A percentile compares a stretch with the other conserved stretches of the same genome.
Conservation (phyloP, 371 early-diverging fungal species). For the Mucor saturninus region DNA sequence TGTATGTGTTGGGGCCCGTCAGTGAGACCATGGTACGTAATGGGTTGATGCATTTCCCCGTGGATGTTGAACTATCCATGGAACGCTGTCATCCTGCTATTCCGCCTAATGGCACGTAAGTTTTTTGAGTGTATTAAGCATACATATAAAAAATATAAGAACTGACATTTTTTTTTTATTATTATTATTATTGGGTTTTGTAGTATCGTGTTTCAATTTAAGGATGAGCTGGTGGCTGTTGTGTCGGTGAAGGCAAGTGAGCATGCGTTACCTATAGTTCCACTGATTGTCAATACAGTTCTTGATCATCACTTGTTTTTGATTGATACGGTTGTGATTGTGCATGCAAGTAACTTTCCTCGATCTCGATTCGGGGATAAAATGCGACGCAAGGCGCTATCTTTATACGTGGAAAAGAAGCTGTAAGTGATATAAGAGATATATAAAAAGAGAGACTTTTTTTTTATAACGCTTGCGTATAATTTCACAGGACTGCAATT, state of each 20-base stretch:
- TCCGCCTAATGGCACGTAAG: slow-evolving; percentile 55
- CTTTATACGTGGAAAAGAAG: slow-evolving; percentile 35
- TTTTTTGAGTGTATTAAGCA: too few species aligned
- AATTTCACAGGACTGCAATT: slow-evolving; percentile 29
- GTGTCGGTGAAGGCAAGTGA: slow-evolving; percentile 57
- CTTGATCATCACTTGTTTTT: slow-evolving; percentile 78
- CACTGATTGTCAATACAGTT: slow-evolving; percentile 69
- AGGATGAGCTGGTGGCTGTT: slow-evolving; percentile 56
- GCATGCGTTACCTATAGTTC: slow-evolving; percentile 53
- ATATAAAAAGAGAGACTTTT: not conserved
- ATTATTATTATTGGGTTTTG: not conserved
- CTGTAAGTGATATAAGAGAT: slow-evolving; percentile 26
- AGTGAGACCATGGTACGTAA: slow-evolving; percentile 73
- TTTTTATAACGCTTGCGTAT: not conserved
- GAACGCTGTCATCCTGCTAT: slow-evolving; percentile 64
- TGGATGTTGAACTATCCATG: slow-evolving; percentile 77
- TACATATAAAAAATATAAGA: too few species aligned
- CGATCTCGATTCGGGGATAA: slow-evolving; percentile 66
- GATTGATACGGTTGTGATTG: slow-evolving; percentile 73
- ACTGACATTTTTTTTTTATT: slow-evolving; percentile 4
- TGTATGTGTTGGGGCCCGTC: slow-evolving; percentile 81
- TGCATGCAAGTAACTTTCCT: slow-evolving; percentile 65
- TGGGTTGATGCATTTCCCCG: slow-evolving; percentile 74
- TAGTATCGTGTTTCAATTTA: slow-evolving; percentile 59
- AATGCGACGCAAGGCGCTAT: slow-evolving; percentile 54